Conservation (phyloP, 768 basidiomycete species). For the Porpolomopsis calyptriformis region DNA sequence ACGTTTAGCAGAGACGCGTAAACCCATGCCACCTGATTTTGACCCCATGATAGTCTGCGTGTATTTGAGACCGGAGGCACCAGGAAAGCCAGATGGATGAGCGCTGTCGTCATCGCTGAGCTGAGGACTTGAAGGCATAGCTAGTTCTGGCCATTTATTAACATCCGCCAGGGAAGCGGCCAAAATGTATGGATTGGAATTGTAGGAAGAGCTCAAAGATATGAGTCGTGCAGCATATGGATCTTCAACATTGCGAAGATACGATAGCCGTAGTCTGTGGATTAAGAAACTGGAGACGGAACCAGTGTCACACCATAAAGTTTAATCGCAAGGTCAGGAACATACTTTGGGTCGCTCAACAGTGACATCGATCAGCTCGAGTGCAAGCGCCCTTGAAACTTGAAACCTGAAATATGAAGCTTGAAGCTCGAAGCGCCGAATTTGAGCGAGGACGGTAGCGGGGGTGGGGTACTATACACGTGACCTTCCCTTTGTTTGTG, state of each 20-base stretch:
- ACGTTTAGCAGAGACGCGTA: slow-evolving; percentile 64
- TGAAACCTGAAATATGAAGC: too few relatives aligned
- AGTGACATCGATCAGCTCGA: too few relatives aligned
- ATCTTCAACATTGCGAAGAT: slow-evolving; percentile 83
- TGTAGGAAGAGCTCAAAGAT: slow-evolving; percentile 65
- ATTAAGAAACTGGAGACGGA: slow-evolving; percentile 49
- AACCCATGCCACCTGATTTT: slow-evolving; percentile 59
- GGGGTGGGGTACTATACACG: too few relatives aligned
- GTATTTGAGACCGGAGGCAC: slow-evolving; percentile 55
- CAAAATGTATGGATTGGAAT: slow-evolving; percentile 73
- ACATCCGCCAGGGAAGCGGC: slow-evolving; percentile 71
- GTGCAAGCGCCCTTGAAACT: too few relatives aligned
- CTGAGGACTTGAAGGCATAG: slow-evolving; percentile 57
- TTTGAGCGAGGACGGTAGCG: too few relatives aligned
- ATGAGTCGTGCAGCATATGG: slow-evolving; percentile 76
- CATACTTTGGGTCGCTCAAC: background rate
- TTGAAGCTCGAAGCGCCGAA: too few relatives aligned
- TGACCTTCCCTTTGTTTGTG: too few relatives aligned
- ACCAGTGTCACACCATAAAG: background rate
- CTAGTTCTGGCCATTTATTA: slow-evolving; percentile 79
- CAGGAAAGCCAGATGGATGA: slow-evolving; percentile 38
- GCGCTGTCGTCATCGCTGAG: slow-evolving; percentile 61
- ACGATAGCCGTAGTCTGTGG: slow-evolving; percentile 75
- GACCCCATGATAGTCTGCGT: slow-evolving; percentile 80
- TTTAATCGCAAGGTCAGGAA: background rate